These are phyloP conservation scores for Aureobasidium sp. DNA, from an alignment of 2,329 filamentous ascomycete species.

Conservation along the genomic window DNA sequence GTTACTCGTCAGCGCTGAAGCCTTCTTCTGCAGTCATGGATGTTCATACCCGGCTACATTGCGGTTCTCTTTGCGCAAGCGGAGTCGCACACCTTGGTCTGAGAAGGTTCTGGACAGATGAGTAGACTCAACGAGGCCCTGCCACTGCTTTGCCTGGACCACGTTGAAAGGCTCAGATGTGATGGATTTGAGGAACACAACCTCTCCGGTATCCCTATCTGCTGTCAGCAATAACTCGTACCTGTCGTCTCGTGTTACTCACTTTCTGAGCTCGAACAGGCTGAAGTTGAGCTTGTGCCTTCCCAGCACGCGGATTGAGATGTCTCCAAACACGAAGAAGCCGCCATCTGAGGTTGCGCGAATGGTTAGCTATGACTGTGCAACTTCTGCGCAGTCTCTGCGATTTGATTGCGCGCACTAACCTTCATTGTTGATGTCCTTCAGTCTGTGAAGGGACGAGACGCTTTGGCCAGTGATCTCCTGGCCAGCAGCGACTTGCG, in stretches of 20 bases:
- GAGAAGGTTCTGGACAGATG: slow-evolving; percentile 73
- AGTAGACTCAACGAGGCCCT: slow-evolving; percentile 74
- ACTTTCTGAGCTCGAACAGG: slow-evolving; percentile 64
- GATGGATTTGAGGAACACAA: slow-evolving; percentile 45
- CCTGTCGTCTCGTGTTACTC: slow-evolving; percentile 19
- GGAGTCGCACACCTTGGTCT: slow-evolving; percentile 76
- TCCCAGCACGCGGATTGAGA: slow-evolving; percentile 70
- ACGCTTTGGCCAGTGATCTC: slow-evolving; percentile 55
- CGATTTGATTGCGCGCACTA: slow-evolving; percentile 8
- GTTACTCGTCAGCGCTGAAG: background rate
- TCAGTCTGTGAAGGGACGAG: slow-evolving; percentile 74
- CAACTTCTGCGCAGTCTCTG: background rate
- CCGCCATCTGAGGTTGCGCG: slow-evolving; percentile 52
- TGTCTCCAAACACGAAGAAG: slow-evolving; percentile 86
- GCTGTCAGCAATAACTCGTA: slow-evolving; percentile 2
- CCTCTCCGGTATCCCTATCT: slow-evolving; percentile 28
- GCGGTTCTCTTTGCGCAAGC: slow-evolving; percentile 74
- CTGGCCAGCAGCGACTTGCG: background rate
- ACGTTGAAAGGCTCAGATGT: slow-evolving; percentile 60
- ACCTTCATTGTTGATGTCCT: slow-evolving; percentile 64
- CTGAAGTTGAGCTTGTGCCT: slow-evolving; percentile 66
- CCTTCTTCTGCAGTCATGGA: too few relatives aligned
- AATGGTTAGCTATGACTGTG: background rate
- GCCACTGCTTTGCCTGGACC: slow-evolving; percentile 58
- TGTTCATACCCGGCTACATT: slow-evolving; percentile 19